phyloP scores from a whole-genome alignment of 768 basidiomycete species.

The Rhodotorula sphaerocarpa region DNA sequence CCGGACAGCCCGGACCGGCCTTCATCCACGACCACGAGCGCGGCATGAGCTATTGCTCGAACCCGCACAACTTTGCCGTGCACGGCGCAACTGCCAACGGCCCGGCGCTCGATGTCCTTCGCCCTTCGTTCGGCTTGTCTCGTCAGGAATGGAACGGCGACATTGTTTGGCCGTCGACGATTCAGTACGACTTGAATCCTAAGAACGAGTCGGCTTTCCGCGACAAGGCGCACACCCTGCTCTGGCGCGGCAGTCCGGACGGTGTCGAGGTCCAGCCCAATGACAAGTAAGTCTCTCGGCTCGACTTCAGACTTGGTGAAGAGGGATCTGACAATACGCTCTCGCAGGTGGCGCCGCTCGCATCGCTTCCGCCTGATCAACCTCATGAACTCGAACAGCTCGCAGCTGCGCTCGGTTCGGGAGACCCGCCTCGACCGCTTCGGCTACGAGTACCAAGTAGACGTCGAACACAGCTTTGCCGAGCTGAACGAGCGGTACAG shows the following conservation, averaged over 20 bases:
- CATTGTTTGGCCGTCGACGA: slow-evolving; percentile 24
- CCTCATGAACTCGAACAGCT: slow-evolving; percentile 1
- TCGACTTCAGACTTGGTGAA: too few species aligned
- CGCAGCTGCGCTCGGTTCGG: slow-evolving; percentile 1
- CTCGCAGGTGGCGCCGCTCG: slow-evolving; percentile 1
- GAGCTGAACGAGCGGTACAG: slow-evolving; percentile 11
- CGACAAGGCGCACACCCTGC: slow-evolving; percentile 43
- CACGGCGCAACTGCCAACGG: not conserved
- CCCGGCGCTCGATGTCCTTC: not conserved
- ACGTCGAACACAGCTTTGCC: not conserved
- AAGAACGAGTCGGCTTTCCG: slow-evolving; percentile 38
- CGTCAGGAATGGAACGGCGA: slow-evolving; percentile 32
- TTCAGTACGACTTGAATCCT: slow-evolving; percentile 18
- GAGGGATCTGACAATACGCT: not conserved
- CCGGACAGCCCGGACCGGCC: not conserved
- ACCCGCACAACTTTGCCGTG: not conserved
- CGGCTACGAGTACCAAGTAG: slow-evolving; percentile 7
- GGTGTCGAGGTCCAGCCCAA: slow-evolving; percentile 37
- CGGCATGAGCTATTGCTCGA: slow-evolving; percentile 11
- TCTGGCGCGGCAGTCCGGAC: slow-evolving; percentile 47
- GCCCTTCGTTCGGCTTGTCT: slow-evolving; percentile 6
- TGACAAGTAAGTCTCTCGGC: slow-evolving; percentile 1
- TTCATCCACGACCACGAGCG: slow-evolving; percentile 4
- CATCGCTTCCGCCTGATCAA: slow-evolving; percentile 16
- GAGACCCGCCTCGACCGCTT: not conserved